Base-by-base conservation (phyloP, 2,329 filamentous ascomycete genomes). In the Aspergillus sp. region DNA sequence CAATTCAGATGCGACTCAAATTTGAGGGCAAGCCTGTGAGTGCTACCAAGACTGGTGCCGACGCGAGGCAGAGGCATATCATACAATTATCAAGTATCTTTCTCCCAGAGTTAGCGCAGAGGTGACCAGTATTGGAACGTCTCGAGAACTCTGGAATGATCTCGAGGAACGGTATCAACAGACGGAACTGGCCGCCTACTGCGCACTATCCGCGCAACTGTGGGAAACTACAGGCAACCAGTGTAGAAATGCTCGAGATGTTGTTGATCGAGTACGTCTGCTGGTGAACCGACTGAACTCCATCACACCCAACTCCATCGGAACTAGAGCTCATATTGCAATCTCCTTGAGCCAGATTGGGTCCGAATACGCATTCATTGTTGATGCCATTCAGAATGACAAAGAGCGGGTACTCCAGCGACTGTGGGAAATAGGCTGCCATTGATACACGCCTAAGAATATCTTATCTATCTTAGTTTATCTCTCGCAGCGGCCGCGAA, bases 31-130 rank as follows among this genome's bases (percentile, higher is more conserved):
- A 44, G 16, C 41, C 17, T 26, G 22, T 44, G 41, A 44, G 4
- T 26, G 41, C 20, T 44, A 44, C 41, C 41, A 44, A 44, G 41
- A 44, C 41, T 44, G 41, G 41, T 44, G 41, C n/a, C 16, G 17
- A 44, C 16, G 41, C 16, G 41, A 44, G 20, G 19, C 41, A 11
- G 41, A 44, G 22, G 41, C 41, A 5, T 44, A 44, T 44, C 41
- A 44, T 44, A 44, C 41, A 20, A 44, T 44, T 26, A 40, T 44
- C 41, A 44, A 44, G 20, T 44, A 44, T 26, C 41, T 44, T 9
- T 44, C 41, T 5, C 41, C 41, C 16, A 40, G 6, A 40, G 41
- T 44, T n/a, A 44, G 20, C n/a, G 17, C 20, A 26, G 8, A 44
- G 41, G 41, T 44, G 20, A 19, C 41, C 17, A 19, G 41, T n/a